Evolutionary conservation across 352 stramenopile species (phyloP), one percentile per base, ranked within the genome.

Genomic region (Thraustochytrium striatum): DNA sequence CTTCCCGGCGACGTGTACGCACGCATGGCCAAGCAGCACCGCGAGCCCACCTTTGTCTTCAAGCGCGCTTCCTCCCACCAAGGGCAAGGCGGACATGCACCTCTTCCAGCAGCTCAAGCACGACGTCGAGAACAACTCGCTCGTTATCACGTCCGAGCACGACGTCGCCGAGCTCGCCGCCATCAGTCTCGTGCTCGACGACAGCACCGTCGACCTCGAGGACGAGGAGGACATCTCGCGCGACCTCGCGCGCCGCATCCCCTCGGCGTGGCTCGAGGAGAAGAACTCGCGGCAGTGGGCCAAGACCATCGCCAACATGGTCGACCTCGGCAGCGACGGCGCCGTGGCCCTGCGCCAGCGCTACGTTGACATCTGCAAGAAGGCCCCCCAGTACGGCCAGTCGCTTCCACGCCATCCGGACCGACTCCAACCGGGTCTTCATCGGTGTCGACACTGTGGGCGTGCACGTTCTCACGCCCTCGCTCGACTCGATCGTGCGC

Each of bases 91-190:
- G 13, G 58, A 80, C 35, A n/a, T 72, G 11, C 70, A 80, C 32
- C 58, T 80, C 28, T 72, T 80, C 57, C 55, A 80, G 39, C 70
- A 80, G 58, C 9, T 75, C 30, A 41, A 59, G 57, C 19, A 65
- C 19, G 70, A 80, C 28, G 70, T 80, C 11, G 21, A 57, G 55
- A 32, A 5, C 25, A 38, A 38, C 35, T 3, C 38, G 5, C 30
- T 80, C 21, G 41, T 38, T 19, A 70, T 80, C 25, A 70, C 33
- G 11, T 61, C 30, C 13, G 61, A 81, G 41, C 55, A 80, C 8
- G 70, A 80, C 28, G 58, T 80, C 16, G 70, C 70, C 43, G 58
- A 69, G 41, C 70, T 80, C 35, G 58, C 70, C 5, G 70, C 70
- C 32, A 80, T 80, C 32, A 35, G 32, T 7, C 28, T 80, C 7